A percentile compares a stretch with the other conserved stretches of the same genome.
phyloP scores from a whole-genome alignment of 2,329 filamentous ascomycete species.

The Sphaerostilbella broomeana region DNA sequence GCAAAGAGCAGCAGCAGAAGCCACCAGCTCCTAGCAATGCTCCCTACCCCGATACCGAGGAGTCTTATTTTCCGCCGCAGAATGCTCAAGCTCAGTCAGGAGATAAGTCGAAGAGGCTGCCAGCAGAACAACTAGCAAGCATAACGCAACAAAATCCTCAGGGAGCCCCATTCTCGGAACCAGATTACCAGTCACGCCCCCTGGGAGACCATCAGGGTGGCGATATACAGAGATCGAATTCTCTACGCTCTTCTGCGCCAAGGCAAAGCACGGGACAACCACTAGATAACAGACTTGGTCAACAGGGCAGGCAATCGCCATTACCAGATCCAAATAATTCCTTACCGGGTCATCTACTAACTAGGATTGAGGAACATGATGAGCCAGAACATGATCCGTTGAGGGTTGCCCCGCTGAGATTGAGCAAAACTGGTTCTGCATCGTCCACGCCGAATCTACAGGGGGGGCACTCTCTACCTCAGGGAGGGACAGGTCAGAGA shows the following conservation, averaged over 20 bases:
- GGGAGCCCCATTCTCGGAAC: not conserved
- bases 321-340: too few relatives aligned
- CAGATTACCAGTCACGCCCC: not conserved
- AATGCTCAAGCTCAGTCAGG: not conserved
- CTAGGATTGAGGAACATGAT: conserved; percentile 17
- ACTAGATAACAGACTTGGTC: not conserved
- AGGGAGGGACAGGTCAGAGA: too few relatives aligned
- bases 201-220: not conserved
- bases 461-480: too few relatives aligned
- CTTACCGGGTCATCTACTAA: conserved; percentile 12
- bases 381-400: conserved; percentile 6
- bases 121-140: conserved; percentile 3
- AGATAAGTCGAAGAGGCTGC: conserved; percentile 8
- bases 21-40: conserved; percentile 11
- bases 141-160: not conserved
- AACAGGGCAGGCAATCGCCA: conserved; percentile 3
- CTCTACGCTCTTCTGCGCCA: conserved; percentile 9
- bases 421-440: too few relatives aligned
- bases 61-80: conserved; percentile 8
- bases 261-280: not conserved
- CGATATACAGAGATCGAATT: conserved; percentile 8
- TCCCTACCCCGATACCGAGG: not conserved
- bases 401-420: not conserved
- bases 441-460: not conserved
- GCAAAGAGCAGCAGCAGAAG: not conserved